Evolutionary conservation across 202 grass and related monocot species (phyloP), one percentile per base, ranked within the genome.

Genomic region (Cymbopogon flexuosus): DNA sequence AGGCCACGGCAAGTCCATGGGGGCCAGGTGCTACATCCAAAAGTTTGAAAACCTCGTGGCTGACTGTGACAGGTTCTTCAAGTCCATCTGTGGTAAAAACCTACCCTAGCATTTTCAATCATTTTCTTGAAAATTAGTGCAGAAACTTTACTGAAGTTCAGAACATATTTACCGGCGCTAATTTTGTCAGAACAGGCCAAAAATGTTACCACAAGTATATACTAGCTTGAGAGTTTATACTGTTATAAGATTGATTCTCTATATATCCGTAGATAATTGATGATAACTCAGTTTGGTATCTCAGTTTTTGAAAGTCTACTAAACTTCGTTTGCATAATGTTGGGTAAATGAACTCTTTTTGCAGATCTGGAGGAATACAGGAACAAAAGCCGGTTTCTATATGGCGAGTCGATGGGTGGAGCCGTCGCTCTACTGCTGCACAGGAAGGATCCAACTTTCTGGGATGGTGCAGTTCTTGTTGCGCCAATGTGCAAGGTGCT

Each of bases 401-500:
- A 98, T 0, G 90, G 95, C 2, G 95, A 98, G 82, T 98, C 95
- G 2, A 98, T 98, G 96, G 96, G 96, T 2, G 92, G 92, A 11
- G 96, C 92, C 0, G 88, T 95, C 2, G 39, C 92, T 2, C 87
- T 99, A 1, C 71, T 99, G 43, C 80, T 99, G 31, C 96, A 95
- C n/a, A 79, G 85, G 68, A 93, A 77, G 74, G 92, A 99, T 62
- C 90, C 90, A 0, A 73, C 72, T 45, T 99, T 93, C 65, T 95
- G 92, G 96, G 96, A 99, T 2, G 96, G 92, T 13, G 90, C 90
- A 0, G 70, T 95, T 31, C 92, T 99, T 22, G 92, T 84, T 0
- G 90, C 90, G 0, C 96, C 96, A 8, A 99, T 99, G 96, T 95
- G 96, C 70, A 99, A 99, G 96, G 96, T 97, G 36, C 70, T 29